Conservation (phyloP, 345 rosid species). For the rapeseed (Brassica napus) region DNA sequence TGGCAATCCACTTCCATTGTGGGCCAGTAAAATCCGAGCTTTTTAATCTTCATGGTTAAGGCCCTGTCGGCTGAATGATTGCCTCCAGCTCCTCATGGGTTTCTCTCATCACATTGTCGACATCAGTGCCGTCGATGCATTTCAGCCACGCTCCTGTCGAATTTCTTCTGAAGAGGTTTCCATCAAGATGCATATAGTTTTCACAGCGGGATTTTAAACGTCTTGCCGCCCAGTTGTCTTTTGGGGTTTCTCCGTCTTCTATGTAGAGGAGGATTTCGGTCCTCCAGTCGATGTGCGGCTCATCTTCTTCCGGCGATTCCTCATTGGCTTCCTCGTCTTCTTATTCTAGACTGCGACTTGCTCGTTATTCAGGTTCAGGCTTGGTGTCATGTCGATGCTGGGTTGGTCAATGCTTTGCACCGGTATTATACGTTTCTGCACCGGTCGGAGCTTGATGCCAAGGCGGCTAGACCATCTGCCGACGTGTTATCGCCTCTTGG, state of each 20-base stretch:
- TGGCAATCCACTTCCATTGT: not conserved
- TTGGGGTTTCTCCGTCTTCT: not conserved
- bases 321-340: too few species aligned
- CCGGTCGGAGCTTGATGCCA: too few species aligned
- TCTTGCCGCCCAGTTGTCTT: not conserved
- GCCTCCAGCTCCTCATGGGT: not conserved
- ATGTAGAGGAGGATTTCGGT: not conserved
- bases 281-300: not conserved
- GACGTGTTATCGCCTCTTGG: too few species aligned
- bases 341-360: too few species aligned
- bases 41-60: not conserved
- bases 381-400: too few species aligned
- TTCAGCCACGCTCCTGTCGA: not conserved
- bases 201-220: not conserved
- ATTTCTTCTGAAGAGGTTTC: not conserved
- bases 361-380: too few species aligned
- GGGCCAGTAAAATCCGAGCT: not conserved
- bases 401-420: too few species aligned
- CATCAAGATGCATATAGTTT: not conserved
- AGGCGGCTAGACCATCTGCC: too few species aligned
- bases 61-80: not conserved
- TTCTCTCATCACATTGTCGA: not conserved
- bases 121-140: not conserved
- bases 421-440: too few species aligned
- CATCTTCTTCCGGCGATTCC: not conserved